Evolutionary conservation across 1,139 yeast genomes (phyloP).

Genomic region (Saccharomyces hybrid): DNA sequence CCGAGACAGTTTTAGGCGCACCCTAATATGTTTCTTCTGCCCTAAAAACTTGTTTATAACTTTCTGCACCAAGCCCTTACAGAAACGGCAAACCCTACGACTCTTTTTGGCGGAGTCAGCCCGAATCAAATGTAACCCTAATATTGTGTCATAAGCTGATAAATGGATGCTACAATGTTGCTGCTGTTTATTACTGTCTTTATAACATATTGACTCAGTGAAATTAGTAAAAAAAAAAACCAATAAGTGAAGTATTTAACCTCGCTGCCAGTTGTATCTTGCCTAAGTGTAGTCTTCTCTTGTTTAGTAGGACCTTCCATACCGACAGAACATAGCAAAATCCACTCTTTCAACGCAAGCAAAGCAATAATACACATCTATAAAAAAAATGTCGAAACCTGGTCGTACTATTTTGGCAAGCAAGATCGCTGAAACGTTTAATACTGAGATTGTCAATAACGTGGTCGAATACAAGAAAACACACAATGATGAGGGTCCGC

Average conservation of each 20-base stretch:
- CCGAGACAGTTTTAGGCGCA: too few species aligned
- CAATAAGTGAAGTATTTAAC: not conserved
- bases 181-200: not conserved
- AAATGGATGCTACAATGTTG: not conserved
- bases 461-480: conserved; percentile 40
- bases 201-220: not conserved
- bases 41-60: too few species aligned
- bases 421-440: conserved; percentile 73
- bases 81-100: not conserved
- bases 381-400: conserved; percentile 26
- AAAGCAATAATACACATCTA: not conserved
- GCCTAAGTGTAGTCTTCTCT: not conserved
- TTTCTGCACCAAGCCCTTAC: not conserved
- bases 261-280: not conserved
- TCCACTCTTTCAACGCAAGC: not conserved
- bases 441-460: conserved; percentile 59
- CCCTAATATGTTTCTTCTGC: too few species aligned
- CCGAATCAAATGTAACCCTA: not conserved
- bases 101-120: not conserved
- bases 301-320: not conserved
- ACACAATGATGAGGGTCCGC: conserved; percentile 43
- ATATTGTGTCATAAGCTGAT: not conserved
- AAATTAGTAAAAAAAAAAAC: not conserved
- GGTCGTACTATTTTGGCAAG: conserved; percentile 86
- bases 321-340: not conserved